Conservation (phyloP, 2,329 filamentous ascomycete genomes). For the Colletotrichum tamarilloi region DNA sequence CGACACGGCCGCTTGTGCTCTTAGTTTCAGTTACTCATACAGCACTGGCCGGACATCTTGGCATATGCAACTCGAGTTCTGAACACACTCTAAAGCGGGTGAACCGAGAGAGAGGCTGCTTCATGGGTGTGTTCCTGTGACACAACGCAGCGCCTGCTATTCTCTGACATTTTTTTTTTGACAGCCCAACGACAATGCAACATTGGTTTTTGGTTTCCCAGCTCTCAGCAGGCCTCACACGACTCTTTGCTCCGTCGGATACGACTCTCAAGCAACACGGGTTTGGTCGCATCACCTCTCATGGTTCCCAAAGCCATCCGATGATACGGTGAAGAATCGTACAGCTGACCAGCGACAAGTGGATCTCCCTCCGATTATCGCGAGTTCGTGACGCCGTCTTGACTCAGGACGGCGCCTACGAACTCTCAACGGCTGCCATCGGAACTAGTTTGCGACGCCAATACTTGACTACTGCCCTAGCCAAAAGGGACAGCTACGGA, state of each 20-base stretch:
- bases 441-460: background rate
- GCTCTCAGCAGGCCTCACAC: background rate
- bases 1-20: background rate
- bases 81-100: slow-evolving; percentile 2
- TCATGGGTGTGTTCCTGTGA: background rate
- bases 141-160: background rate
- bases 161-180: background rate
- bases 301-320: background rate
- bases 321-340: slow-evolving; percentile 9
- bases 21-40: background rate
- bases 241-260: background rate
- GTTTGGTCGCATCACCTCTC: background rate
- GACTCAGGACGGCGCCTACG: slow-evolving; percentile 18
- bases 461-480: background rate
- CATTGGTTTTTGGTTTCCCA: background rate
- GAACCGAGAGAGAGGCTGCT: background rate
- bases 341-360: slow-evolving; percentile 16
- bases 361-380: slow-evolving; percentile 5
- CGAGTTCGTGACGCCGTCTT: slow-evolving; percentile 18
- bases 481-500: background rate
- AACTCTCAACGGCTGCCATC: slow-evolving; percentile 12
- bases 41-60: background rate
- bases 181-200: background rate
- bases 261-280: background rate
- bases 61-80: background rate